phyloP scores from a whole-genome alignment of 768 basidiomycete species.

The Termitomyces sp. region DNA sequence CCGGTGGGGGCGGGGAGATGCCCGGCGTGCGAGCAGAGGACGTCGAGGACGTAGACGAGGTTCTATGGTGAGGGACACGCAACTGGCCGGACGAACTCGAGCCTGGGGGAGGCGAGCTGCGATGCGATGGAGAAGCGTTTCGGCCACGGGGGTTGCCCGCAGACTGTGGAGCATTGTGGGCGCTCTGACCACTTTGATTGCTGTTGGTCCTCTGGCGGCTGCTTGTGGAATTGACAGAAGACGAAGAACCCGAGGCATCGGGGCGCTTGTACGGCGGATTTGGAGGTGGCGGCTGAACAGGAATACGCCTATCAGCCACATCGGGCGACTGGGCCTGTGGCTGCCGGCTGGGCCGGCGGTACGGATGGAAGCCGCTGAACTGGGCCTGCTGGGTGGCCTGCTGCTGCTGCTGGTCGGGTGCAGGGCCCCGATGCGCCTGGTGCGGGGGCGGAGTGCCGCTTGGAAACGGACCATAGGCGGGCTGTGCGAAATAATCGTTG shows the following conservation, averaged over 20 bases:
- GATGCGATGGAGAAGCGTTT: slow-evolving; percentile 26
- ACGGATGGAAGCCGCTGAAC: slow-evolving; percentile 71
- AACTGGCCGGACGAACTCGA: slow-evolving; percentile 15
- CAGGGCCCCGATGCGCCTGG: slow-evolving; percentile 7
- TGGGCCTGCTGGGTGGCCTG: slow-evolving; percentile 25
- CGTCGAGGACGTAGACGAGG: slow-evolving; percentile 43
- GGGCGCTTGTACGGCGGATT: slow-evolving; percentile 74
- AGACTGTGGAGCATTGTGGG: slow-evolving; percentile 33
- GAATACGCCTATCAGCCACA: slow-evolving; percentile 51
- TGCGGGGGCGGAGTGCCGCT: slow-evolving; percentile 68
- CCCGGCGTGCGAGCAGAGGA: slow-evolving; percentile 35
- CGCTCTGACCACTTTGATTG: slow-evolving; percentile 66
- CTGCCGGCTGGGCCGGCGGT: slow-evolving; percentile 64
- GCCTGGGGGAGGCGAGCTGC: slow-evolving; percentile 25
- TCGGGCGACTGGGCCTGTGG: slow-evolving; percentile 30
- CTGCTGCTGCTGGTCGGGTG: too few species aligned
- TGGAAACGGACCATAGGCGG: slow-evolving; percentile 58
- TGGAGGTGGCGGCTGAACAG: too few species aligned
- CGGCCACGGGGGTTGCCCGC: slow-evolving; percentile 34
- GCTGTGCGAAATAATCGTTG: slow-evolving; percentile 54
- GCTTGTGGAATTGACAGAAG: slow-evolving; percentile 67
- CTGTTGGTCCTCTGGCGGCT: slow-evolving; percentile 69
- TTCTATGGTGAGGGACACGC: slow-evolving; percentile 24
- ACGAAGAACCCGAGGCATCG: slow-evolving; percentile 75
- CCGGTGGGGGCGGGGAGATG: slow-evolving; percentile 24